Evolutionary conservation across 2,329 filamentous ascomycete species (phyloP).

Genomic region (Ophiostoma sp.): DNA sequence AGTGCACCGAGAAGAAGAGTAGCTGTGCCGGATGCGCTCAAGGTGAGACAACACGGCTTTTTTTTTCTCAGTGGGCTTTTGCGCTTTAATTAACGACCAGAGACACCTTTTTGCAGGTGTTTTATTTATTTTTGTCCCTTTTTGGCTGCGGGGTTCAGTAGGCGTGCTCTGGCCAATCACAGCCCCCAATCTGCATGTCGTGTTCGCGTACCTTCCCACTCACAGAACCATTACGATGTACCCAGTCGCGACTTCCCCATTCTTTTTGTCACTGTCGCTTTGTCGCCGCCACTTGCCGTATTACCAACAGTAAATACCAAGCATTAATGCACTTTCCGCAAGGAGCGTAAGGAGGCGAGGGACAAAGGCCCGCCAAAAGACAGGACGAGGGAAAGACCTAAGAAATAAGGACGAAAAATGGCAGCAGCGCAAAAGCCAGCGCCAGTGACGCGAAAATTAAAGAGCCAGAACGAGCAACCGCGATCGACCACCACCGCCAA

Average conservation of each 20-base stretch:
- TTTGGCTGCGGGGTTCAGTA: slow-evolving; percentile 26
- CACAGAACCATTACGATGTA: not conserved
- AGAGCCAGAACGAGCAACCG: slow-evolving; percentile 27
- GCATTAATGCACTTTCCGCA: slow-evolving; percentile 2
- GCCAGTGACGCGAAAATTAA: slow-evolving; percentile 27
- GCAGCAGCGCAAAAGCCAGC: not conserved
- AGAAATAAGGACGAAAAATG: not conserved
- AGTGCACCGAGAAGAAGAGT: not conserved
- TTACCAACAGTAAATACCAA: not conserved
- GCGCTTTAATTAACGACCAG: not conserved
- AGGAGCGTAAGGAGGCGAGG: not conserved
- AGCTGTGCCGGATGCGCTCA: slow-evolving; percentile 1
- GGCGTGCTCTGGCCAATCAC: slow-evolving; percentile 24
- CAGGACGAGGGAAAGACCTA: not conserved
- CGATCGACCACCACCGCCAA: slow-evolving; percentile 25
- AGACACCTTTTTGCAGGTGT: slow-evolving; percentile 6
- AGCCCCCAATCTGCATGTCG: not conserved
- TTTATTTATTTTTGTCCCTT: slow-evolving; percentile 28
- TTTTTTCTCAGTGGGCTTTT: not conserved
- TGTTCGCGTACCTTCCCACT: slow-evolving; percentile 22
- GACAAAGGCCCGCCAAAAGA: slow-evolving; percentile 3
- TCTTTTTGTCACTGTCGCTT: not conserved
- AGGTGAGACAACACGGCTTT: slow-evolving; percentile 5
- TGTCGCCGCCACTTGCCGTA: slow-evolving; percentile 6
- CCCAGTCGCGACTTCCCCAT: slow-evolving; percentile 22